These are phyloP conservation scores for Sphagnum magellanicum DNA, from an alignment of 228 moss, liverwort and hornwort genomes.

Conservation along the genomic window DNA sequence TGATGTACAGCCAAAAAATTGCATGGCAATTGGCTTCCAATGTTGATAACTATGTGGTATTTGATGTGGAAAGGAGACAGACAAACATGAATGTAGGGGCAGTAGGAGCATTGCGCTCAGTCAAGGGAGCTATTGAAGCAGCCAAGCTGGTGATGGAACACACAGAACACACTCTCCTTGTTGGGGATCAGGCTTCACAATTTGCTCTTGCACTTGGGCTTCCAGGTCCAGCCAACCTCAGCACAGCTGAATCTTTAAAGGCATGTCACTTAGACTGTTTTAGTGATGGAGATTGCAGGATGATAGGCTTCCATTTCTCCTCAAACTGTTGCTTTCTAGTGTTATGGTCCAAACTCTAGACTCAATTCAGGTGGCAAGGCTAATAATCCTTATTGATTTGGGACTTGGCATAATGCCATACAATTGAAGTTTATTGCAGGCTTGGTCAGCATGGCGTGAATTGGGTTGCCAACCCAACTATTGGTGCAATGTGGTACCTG, in stretches of 20 bases:
- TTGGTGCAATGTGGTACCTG: constrained; percentile 75
- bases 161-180: constrained; percentile 81
- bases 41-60: background rate
- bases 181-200: constrained; percentile 78
- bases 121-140: constrained; percentile 74
- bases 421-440: constrained; percentile 7
- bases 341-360: too few relatives aligned
- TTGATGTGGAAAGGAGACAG: constrained; percentile 38
- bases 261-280: constrained; percentile 4
- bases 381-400: too few relatives aligned
- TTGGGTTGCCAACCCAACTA: constrained; percentile 87
- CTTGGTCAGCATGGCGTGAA: constrained; percentile 65
- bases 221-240: constrained; percentile 76
- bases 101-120: constrained; percentile 79
- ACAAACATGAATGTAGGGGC: constrained; percentile 90
- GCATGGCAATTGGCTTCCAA: too few relatives aligned
- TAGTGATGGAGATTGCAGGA: too few relatives aligned
- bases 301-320: too few relatives aligned
- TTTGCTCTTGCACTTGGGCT: constrained; percentile 77
- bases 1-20: too few relatives aligned
- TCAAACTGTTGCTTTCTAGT: too few relatives aligned
- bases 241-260: constrained; percentile 70
- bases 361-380: too few relatives aligned
- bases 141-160: constrained; percentile 96
- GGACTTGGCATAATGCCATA: too few relatives aligned